Evolutionary conservation across 768 basidiomycete genomes (phyloP).

Genomic region (Exsudoporus frostii): DNA sequence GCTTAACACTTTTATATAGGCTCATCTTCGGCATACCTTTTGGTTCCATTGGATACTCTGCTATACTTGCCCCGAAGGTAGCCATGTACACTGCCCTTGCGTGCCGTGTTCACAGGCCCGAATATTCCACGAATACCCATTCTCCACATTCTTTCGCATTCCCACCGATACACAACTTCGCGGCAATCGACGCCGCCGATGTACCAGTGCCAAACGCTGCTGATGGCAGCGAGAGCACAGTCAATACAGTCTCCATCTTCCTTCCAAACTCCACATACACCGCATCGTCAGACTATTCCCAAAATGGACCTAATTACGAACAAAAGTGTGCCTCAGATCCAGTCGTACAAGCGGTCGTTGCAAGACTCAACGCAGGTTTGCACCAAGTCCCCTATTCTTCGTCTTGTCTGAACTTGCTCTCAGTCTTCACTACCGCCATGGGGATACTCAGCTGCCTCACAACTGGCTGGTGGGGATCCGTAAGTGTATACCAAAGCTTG

Average conservation of each 20-base stretch:
- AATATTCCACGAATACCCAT: slow-evolving; percentile 33
- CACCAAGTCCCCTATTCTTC: neutral
- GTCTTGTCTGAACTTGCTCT: neutral
- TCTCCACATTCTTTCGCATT: neutral
- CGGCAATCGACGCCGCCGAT: neutral
- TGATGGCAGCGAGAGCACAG: neutral
- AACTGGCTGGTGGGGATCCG: slow-evolving; percentile 83
- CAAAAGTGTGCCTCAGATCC: slow-evolving; percentile 63
- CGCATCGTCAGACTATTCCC: neutral
- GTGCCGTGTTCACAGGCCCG: slow-evolving; percentile 64
- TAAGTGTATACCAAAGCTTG: slow-evolving; percentile 35
- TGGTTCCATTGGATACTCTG: slow-evolving; percentile 49
- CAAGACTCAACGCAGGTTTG: slow-evolving; percentile 61
- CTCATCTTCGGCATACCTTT: slow-evolving; percentile 53
- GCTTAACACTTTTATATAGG: slow-evolving; percentile 32
- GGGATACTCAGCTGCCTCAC: slow-evolving; percentile 78
- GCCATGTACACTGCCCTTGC: slow-evolving; percentile 73
- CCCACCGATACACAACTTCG: neutral
- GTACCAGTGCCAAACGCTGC: neutral
- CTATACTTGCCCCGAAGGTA: slow-evolving; percentile 65
- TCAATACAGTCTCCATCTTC: neutral
- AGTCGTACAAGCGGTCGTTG: slow-evolving; percentile 67
- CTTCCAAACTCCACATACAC: slow-evolving; percentile 2
- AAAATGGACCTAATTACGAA: slow-evolving; percentile 2
- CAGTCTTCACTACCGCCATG: slow-evolving; percentile 61